These are phyloP conservation scores for Draba incana DNA, from an alignment of 345 rosid species.

Conservation along the genomic window DNA sequence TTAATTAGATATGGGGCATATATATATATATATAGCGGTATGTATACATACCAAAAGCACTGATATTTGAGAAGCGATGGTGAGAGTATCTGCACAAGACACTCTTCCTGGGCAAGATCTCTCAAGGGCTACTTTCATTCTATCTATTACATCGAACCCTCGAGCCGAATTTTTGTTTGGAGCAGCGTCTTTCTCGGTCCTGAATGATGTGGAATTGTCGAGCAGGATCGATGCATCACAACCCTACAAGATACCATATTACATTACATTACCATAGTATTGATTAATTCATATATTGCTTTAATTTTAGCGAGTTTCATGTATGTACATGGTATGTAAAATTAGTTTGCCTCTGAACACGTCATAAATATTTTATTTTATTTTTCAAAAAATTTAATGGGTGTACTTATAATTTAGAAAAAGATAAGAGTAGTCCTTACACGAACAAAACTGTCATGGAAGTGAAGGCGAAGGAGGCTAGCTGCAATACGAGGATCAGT, in stretches of 20 bases:
- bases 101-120: conserved; percentile 49
- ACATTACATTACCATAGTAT: background rate
- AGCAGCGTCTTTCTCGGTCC: conserved; percentile 53
- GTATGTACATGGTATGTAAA: too few relatives aligned
- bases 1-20: background rate
- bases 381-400: too few relatives aligned
- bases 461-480: conserved; percentile 41
- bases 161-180: conserved; percentile 60
- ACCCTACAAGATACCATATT: conserved; percentile 44
- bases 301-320: background rate
- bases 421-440: conserved; percentile 15
- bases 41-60: conserved; percentile 39
- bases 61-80: conserved; percentile 51
- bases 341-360: background rate
- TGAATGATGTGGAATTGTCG: conserved; percentile 46
- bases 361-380: background rate
- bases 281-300: background rate
- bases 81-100: conserved; percentile 60
- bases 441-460: conserved; percentile 43
- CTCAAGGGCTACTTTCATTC: conserved; percentile 55
- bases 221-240: conserved; percentile 63
- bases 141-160: conserved; percentile 57
- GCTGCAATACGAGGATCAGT: conserved; percentile 43
- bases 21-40: background rate
- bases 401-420: too few relatives aligned